Percentiles rank a stretch among this genome's conserved stretches.
Evolutionary conservation across 345 rosid genomes (phyloP).

Genomic region (Sisymbrium altissimum): DNA sequence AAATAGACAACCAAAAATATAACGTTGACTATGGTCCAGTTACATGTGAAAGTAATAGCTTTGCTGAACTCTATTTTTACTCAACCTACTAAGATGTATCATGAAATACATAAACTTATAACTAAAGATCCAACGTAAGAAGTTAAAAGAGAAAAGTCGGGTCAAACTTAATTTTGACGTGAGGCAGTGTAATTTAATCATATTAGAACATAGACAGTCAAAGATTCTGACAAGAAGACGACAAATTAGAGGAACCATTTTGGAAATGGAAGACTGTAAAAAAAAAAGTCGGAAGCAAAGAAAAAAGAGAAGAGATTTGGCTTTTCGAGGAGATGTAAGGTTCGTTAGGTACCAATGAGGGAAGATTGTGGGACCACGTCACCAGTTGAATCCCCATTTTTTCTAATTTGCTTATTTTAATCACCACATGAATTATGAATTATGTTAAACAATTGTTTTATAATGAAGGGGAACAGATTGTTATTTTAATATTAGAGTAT

Average conservation of each 20-base stretch:
- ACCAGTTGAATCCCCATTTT: constrained; percentile 5
- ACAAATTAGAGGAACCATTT: constrained; percentile 21
- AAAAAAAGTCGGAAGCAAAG: background rate
- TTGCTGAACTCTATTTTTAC: background rate
- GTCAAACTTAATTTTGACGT: constrained; percentile 23
- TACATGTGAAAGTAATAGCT: background rate
- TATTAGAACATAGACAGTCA: constrained; percentile 17
- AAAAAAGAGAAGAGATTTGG: background rate
- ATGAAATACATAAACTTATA: background rate
- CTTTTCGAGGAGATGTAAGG: constrained; percentile 33
- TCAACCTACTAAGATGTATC: background rate
- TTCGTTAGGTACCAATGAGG: constrained; percentile 17
- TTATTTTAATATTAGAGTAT: background rate
- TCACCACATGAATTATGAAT: background rate
- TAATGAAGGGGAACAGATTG: background rate
- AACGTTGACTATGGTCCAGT: background rate
- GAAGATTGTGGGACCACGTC: constrained; percentile 23
- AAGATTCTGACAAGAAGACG: constrained; percentile 35
- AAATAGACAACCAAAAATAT: background rate
- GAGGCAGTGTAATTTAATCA: constrained; percentile 1
- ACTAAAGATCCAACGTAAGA: background rate
- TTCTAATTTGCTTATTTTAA: background rate
- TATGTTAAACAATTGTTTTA: background rate
- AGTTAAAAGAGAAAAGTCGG: background rate
- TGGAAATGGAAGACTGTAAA: constrained; percentile 14